Percentiles rank a stretch among this genome's conserved stretches.
Evolutionary conservation across 2,329 filamentous ascomycete genomes (phyloP).

Genomic region (Talaromyces atroroseus): DNA sequence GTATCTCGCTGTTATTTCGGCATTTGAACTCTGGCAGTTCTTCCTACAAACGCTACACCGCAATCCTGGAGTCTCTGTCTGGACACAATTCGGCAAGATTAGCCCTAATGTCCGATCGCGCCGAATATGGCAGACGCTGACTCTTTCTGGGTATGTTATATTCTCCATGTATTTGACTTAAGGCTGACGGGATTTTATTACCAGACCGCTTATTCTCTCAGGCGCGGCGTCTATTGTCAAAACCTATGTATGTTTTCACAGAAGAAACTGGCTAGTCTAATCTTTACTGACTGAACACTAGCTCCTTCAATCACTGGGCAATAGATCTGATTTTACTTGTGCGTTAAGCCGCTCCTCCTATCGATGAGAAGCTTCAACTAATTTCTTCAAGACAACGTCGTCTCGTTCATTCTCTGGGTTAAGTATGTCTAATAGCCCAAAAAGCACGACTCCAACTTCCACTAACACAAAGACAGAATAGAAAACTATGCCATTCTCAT

Average conservation of each 20-base stretch:
- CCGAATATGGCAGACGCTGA: constrained; percentile 32
- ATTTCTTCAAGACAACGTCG: constrained; percentile 25
- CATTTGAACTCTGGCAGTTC: constrained; percentile 33
- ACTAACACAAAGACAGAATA: constrained; percentile 21
- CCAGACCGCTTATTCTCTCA: constrained; percentile 27
- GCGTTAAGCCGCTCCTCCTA: background rate
- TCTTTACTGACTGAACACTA: constrained; percentile 5
- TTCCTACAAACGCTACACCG: constrained; percentile 26
- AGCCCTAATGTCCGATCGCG: constrained; percentile 25
- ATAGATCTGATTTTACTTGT: constrained; percentile 30
- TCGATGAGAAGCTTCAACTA: background rate
- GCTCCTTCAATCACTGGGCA: constrained; percentile 30
- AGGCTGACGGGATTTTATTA: background rate
- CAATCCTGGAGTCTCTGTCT: constrained; percentile 21
- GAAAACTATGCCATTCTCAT: constrained; percentile 35
- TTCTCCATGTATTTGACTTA: background rate
- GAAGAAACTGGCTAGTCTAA: background rate
- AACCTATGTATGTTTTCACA: constrained; percentile 24
- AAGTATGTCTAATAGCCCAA: constrained; percentile 23
- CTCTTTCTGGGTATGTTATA: constrained; percentile 22
- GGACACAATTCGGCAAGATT: constrained; percentile 26
- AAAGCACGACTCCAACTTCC: background rate
- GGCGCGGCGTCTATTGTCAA: constrained; percentile 33
- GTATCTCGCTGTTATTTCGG: constrained; percentile 26
- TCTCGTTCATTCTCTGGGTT: constrained; percentile 32